Conservation (phyloP, 176 grass and related monocot species). For the Lolium multiflorum region DNA sequence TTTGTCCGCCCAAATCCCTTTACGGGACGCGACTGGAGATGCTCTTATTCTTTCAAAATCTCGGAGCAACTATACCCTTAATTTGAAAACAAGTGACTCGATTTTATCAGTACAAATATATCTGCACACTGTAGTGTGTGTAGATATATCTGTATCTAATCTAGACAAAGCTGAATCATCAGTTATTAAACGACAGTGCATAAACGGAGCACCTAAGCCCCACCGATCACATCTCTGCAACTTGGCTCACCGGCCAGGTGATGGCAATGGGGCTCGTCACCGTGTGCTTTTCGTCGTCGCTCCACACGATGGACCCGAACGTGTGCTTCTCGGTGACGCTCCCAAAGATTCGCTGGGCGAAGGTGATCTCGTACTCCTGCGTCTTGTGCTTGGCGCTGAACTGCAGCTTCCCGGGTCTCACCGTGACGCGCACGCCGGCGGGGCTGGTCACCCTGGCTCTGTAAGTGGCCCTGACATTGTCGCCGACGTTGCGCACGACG, state of each 20-base stretch:
- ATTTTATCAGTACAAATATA: too few species aligned
- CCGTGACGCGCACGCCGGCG: slow-evolving; percentile 45
- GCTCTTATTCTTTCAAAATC: too few species aligned
- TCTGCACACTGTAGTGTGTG: too few species aligned
- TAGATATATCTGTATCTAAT: too few species aligned
- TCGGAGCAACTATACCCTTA: too few species aligned
- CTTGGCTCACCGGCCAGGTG: not conserved
- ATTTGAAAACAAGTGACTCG: too few species aligned
- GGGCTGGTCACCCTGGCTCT: slow-evolving; percentile 33
- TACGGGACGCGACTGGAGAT: too few species aligned
- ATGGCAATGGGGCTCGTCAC: slow-evolving; percentile 31
- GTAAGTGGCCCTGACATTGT: slow-evolving; percentile 28
- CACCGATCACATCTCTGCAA: too few species aligned
- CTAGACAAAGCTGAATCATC: too few species aligned
- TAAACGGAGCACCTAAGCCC: too few species aligned
- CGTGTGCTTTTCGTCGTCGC: slow-evolving; percentile 29
- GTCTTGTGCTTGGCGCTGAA: slow-evolving; percentile 41
- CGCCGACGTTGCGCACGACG: slow-evolving; percentile 60
- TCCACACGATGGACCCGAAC: slow-evolving; percentile 52
- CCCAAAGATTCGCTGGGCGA: not conserved
- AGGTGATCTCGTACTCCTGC: slow-evolving; percentile 33
- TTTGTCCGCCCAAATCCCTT: too few species aligned
- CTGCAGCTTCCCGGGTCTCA: slow-evolving; percentile 51
- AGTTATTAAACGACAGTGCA: too few species aligned
- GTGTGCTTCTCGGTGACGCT: not conserved